Percentiles rank a stretch among this genome's conserved stretches.
Conservation (phyloP, 2,329 filamentous ascomycete species). For the Claviceps spartinae region DNA sequence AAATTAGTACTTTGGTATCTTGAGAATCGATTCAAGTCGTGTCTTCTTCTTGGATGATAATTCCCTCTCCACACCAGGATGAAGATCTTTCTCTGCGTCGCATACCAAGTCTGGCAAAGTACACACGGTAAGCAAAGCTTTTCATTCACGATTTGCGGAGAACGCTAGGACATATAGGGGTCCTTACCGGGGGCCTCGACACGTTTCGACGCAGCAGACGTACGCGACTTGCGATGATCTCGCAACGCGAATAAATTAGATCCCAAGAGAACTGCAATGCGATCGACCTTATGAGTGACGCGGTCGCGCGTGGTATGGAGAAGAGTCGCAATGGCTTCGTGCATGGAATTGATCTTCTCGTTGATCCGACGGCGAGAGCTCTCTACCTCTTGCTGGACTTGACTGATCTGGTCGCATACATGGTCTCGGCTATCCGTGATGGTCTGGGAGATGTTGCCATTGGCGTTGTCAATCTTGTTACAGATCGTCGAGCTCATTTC, state of each 20-base stretch:
- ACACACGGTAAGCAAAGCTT: background rate
- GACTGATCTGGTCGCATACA: background rate
- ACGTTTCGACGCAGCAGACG: background rate
- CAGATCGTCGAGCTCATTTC: background rate
- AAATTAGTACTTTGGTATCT: background rate
- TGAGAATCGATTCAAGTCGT: background rate
- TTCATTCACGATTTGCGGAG: background rate
- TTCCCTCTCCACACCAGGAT: background rate
- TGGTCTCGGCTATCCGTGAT: background rate
- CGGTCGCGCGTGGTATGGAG: background rate
- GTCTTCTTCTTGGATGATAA: background rate
- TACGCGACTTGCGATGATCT: background rate
- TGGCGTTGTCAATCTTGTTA: slow-evolving; percentile 1
- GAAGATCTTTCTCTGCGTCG: background rate
- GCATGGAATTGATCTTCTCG: slow-evolving; percentile 2
- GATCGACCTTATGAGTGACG: background rate
- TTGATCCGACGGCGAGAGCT: slow-evolving; percentile 1
- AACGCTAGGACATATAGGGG: background rate
- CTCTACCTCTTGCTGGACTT: slow-evolving; percentile 1
- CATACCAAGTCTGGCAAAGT: background rate
- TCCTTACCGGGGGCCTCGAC: background rate
- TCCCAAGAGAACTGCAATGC: background rate
- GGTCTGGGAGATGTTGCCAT: background rate
- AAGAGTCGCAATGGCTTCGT: slow-evolving; percentile 1
- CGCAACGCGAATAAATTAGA: background rate